These are phyloP conservation scores for Salix viminalis DNA, from an alignment of 345 rosid species.

Conservation along the genomic window DNA sequence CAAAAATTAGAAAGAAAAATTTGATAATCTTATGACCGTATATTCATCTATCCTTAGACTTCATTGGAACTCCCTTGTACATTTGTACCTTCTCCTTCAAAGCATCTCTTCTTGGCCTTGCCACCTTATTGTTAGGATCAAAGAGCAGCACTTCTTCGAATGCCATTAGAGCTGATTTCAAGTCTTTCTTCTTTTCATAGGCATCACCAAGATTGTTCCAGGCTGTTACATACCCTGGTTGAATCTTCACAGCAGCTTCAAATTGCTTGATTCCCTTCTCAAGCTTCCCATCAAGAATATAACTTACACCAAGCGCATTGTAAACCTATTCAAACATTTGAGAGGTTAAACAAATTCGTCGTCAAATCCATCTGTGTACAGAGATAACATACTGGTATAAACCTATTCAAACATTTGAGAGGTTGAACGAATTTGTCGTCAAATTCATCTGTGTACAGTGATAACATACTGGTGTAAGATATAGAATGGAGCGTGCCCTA, in stretches of 20 bases:
- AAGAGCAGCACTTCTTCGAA: conserved; percentile 88
- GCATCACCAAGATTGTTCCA: conserved; percentile 99
- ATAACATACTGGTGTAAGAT: background rate
- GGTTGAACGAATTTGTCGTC: background rate
- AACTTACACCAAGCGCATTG: conserved; percentile 73
- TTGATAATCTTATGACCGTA: background rate
- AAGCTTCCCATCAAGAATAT: conserved; percentile 65
- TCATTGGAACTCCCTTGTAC: conserved; percentile 76
- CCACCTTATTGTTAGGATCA: conserved; percentile 87
- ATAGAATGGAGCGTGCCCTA: background rate
- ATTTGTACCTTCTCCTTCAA: conserved; percentile 66
- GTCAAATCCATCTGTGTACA: background rate
- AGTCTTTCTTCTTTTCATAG: conserved; percentile 79
- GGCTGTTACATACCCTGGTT: conserved; percentile 92
- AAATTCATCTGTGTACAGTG: background rate
- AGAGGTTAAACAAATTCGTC: background rate
- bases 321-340: conserved; percentile 35
- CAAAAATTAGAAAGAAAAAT: background rate
- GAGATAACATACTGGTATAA: background rate
- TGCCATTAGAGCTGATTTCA: conserved; percentile 73
- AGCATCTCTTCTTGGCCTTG: conserved; percentile 70
- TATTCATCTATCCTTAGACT: conserved; percentile 65
- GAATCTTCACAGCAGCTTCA: conserved; percentile 80
- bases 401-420: conserved; percentile 11
- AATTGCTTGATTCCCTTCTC: conserved; percentile 85